Conservation (phyloP, 192 early-diverging fungal species). For the Backusella parvicylindrica region DNA sequence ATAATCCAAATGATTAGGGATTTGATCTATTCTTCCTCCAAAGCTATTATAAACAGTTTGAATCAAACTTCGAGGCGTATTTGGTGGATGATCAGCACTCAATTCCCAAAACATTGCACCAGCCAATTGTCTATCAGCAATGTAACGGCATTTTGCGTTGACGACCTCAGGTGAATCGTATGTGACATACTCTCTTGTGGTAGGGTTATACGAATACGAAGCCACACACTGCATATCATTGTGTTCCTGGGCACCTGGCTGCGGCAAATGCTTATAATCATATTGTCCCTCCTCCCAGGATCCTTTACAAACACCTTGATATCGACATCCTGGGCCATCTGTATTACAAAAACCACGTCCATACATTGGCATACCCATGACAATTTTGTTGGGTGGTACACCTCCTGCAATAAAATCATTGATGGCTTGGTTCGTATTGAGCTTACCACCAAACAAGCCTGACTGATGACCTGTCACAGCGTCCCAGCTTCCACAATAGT, state of each 20-base stretch:
- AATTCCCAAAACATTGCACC: constrained; percentile 87
- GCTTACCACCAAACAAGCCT: constrained; percentile 66
- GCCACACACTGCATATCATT: constrained; percentile 79
- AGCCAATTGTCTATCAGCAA: constrained; percentile 50
- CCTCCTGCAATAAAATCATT: constrained; percentile 66
- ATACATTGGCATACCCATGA: constrained; percentile 90
- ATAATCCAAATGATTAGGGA: constrained; percentile 41
- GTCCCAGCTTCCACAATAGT: constrained; percentile 69
- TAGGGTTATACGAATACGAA: constrained; percentile 77
- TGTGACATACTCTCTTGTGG: constrained; percentile 65
- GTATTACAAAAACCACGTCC: constrained; percentile 92
- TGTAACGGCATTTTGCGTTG: constrained; percentile 64
- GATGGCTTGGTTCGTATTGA: constrained; percentile 68
- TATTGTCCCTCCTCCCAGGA: constrained; percentile 88
- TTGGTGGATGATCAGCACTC: constrained; percentile 41
- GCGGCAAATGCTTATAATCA: constrained; percentile 83
- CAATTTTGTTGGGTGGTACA: constrained; percentile 79
- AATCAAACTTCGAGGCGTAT: constrained; percentile 42
- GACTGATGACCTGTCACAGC: constrained; percentile 78
- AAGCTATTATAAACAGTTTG: constrained; percentile 29
- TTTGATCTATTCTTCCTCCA: constrained; percentile 28
- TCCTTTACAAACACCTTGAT: constrained; percentile 68
- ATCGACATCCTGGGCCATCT: constrained; percentile 58
- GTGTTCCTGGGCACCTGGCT: constrained; percentile 57
- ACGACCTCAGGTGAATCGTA: constrained; percentile 76